Evolutionary conservation across 164 flowering plant genomes (phyloP), one percentile per base, ranked within the genome.

Genomic region (Tinospora cordifolia): DNA sequence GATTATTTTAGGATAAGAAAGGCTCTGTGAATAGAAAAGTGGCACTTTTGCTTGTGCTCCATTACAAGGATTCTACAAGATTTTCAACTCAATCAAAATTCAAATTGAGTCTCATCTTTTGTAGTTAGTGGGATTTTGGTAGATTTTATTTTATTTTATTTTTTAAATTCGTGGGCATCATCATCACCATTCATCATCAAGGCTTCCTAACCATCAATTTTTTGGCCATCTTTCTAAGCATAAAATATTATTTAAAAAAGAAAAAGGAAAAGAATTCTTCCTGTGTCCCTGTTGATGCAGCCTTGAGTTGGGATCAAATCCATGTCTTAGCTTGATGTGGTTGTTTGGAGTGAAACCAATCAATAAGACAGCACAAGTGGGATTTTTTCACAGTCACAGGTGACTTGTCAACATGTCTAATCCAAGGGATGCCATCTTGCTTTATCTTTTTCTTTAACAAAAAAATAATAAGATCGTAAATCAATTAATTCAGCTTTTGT

Each of bases 41-140:
- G 30, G 15, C 39, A 27, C 65, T 60, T 54, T 54, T 54, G 60
- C 60, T 54, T n/a, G 60, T 54, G 60, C 38, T 75, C 71, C 70
- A 66, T 66, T n/a, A 41, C 36, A 36, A 51, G 60, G 66, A 49
- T 66, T 69, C 6, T 40, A 27, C 24, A n/a, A 46, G 69, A 75
- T 70, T 36, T 66, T 40, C 14, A 59, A 27, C 30, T 14, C 1
- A 4, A 9, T 19, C n/a, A 51, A 51, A 51, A 17, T 17, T 51
- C 8, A 2, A 17, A 13, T 51, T 51, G 59, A 51, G 8, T 14
- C 59, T 51, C n/a, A 51, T 51, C 59, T n/a, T 4, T 51, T 51
- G 59, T 14, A 51, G 59, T 13, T 34, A 70, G 47, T 47, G 67
- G 62, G 71, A 19, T 47, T n/a, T 67, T 15, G 62, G 30, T 57